Base-by-base conservation (phyloP, 768 basidiomycete genomes). In the Tylopilus vinaceipallidus region DNA sequence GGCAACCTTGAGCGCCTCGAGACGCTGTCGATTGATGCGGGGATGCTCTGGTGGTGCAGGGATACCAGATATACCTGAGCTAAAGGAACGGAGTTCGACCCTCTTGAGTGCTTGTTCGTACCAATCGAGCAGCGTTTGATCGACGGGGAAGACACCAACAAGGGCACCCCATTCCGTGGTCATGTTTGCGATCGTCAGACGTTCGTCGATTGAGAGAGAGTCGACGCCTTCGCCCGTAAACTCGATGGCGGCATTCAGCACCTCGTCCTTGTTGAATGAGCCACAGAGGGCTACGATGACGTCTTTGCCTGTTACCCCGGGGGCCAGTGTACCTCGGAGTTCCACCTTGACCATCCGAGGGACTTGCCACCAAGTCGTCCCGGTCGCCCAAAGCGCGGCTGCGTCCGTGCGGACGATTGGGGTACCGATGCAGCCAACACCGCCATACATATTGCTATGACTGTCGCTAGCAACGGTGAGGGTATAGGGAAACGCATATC, bases 111-210 rank as follows among this genome's bases (percentile, higher is more conserved):
- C 73, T 5, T 73, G 71, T 37, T 91, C 87, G 66, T 98, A 99
- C 95, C 95, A 99, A 23, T 81, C 68, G 30, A 94, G 63, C 17
- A 94, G 78, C 9, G 80, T 83, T 17, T 83, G 76, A 63, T 99
- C 97, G 6, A 91, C 85, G 0, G 95, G 95, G 75, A 99, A 98
- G 7, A 97, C 83, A 27, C 97, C 97, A 8, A 83, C 94, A 2
- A 99, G 80, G 3, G 97, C 97, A 37, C 97, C 97, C 97, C 97
- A 99, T 69, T 99, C 97, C 26, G 97, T 98, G 6, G 97, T 98
- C 97, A 98, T 99, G 69, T 99, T 98, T n/a, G 94, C 77, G 57
- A 98, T 98, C 0, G 95, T 95, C 39, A 99, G 77, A 35, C 97
- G 82, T 59, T 98, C 95, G 63, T 99, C 95, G 47, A 99, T 80